Base-by-base conservation (phyloP, 2,329 filamentous ascomycete genomes). In the Coniochaeta hoffmannii region DNA sequence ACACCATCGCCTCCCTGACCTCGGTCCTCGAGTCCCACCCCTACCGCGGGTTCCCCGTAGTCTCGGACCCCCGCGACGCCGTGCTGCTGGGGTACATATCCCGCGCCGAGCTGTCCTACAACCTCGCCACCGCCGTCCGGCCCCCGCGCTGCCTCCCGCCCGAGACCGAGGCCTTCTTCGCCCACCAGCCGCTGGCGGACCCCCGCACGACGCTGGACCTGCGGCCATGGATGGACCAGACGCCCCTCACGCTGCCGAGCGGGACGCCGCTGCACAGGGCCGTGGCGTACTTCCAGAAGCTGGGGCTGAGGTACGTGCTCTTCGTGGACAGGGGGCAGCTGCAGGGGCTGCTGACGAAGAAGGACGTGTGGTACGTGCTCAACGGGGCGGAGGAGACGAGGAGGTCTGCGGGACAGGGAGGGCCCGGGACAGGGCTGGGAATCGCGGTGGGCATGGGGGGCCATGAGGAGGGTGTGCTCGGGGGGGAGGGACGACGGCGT, bases 191-290 rank as follows among this genome's bases (percentile, higher is more conserved):
- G 2, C 84, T 93, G 54, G 87, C 88, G 1, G 90, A 96, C 64
- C 88, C 89, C 0, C 76, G 80, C 19, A 80, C 83, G 15, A 91
- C 87, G 1, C 83, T 99, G 36, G 94, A 99, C 71, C 79, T 99
- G 11, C 80, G 93, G 8, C 92, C 92, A 2, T 99, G 94, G 94
- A 97, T 99, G 91, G 94, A 99, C 70, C 93, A 97, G 70, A 99
- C 94, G 0, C 94, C 94, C 0, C 88, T 99, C 50, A 97, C 94
- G 0, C 78, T 97, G 17, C 89, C 90, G 41, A 85, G 84, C 22
- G 82, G 85, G 59, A 85, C 86, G 15, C 87, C 80, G 57, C 83
- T 99, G 58, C 86, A 92, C 67, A 81, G 97, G n/a, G 90, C 89
- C 3, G 86, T 95, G 24, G 86, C 82, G 56, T 95, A 99, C 80